Conservation (phyloP, 2,329 filamentous ascomycete genomes). For the Colletotrichum sp. region DNA sequence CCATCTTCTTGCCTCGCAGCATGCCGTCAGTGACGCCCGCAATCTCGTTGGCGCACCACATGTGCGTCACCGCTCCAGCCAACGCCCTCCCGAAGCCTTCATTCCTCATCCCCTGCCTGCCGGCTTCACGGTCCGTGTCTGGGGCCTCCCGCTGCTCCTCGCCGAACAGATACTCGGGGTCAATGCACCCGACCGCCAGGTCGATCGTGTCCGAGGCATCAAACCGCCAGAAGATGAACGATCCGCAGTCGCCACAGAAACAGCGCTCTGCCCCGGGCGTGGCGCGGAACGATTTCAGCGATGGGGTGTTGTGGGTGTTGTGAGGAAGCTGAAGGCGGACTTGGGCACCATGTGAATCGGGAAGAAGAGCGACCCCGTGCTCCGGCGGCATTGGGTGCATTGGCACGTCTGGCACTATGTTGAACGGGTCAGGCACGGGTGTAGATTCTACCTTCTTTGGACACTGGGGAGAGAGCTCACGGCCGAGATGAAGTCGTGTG, state of each 20-base stretch:
- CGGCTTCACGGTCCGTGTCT: neutral
- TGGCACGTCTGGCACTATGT: slow-evolving; percentile 45
- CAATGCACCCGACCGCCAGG: slow-evolving; percentile 47
- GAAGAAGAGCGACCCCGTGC: slow-evolving; percentile 50
- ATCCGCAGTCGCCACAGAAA: slow-evolving; percentile 54
- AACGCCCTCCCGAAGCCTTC: slow-evolving; percentile 41
- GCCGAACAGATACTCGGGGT: slow-evolving; percentile 42
- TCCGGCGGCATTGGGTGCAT: slow-evolving; percentile 58
- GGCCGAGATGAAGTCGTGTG: slow-evolving; percentile 44
- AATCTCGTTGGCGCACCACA: slow-evolving; percentile 49
- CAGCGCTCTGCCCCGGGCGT: slow-evolving; percentile 42
- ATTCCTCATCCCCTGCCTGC: neutral
- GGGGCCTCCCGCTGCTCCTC: slow-evolving; percentile 8
- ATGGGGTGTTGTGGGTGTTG: slow-evolving; percentile 5
- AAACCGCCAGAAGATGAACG: slow-evolving; percentile 49
- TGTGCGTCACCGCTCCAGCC: slow-evolving; percentile 39
- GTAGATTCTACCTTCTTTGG: neutral
- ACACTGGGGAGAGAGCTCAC: slow-evolving; percentile 25
- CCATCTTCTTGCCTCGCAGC: slow-evolving; percentile 21
- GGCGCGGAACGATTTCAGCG: slow-evolving; percentile 43
- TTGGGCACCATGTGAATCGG: slow-evolving; percentile 40
- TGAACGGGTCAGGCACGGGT: neutral
- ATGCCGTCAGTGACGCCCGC: slow-evolving; percentile 50
- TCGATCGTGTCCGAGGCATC: slow-evolving; percentile 31
- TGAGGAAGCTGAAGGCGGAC: slow-evolving; percentile 36